Base-by-base conservation (phyloP, 371 early-diverging fungal species). In the Batkoa obscura region DNA sequence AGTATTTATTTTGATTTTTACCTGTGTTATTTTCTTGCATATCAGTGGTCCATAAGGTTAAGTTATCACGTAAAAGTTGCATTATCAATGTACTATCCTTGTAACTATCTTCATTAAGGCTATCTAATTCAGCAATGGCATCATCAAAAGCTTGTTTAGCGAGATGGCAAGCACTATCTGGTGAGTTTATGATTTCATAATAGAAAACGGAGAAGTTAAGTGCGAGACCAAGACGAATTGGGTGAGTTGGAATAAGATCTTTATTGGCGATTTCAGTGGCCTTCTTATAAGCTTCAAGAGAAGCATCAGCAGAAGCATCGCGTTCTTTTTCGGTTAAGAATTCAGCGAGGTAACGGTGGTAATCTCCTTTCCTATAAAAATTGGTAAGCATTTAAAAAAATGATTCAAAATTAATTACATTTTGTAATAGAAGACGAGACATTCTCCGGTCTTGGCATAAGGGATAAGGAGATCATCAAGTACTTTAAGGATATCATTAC, bases 121-220 rank as follows among this genome's bases (percentile, higher is more conserved):
- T 88, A 78, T 99, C 99, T 65, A 99, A 77, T 73, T 96, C 98
- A 56, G 98, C 94, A 72, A 99, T 99, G 64, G 99, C 99, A 62
- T 97, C 96, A 74, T 98, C 98, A 69, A 99, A 99, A 5, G 99
- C 98, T 68, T 88, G 86, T 76, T 95, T 96, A 70, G 99, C 99
- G 57, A 99, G 74, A 64, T 91, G 90, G 77, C 98, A 97, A 34
- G 99, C 99, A 66, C 89, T 85, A 71, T 94, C 96, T 56, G 95
- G 91, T 37, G 94, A 88, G 80, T 97, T 98, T 66, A 95, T 78
- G 67, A 99, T 99, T 78, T 99, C 99, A 72, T 97, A 99, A 84
- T 95, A 95, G 78, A 99, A 99, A 42, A 99, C 99, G n/a, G 99
- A 98, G 78, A 94, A 99, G 88, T 99, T 99, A 65, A 99, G 80